Base-by-base conservation (phyloP, 1,284 basidiomycete species). In the Irpex rosettiformis region DNA sequence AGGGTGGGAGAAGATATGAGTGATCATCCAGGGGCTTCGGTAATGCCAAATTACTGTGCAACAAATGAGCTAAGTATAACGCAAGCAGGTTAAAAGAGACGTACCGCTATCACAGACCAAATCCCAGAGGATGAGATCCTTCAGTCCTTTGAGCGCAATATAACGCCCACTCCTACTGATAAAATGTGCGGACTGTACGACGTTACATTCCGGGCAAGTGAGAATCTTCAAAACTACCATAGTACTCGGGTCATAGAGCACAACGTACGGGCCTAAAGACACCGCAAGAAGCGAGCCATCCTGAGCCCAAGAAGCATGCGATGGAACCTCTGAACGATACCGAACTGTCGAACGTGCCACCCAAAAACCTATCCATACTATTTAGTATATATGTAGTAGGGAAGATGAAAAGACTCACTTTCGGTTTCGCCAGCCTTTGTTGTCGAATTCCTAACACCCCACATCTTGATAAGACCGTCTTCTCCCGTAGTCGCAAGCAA, bases 231-330 rank as follows among this genome's bases (percentile, higher is more conserved):
- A 76, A 24, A 93, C 75, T n/a, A 79, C 72, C 64, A 88, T 91
- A 47, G 84, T 86, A 27, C 77, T 69, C 0, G 91, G 82, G 65
- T 94, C 88, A 75, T 93, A 97, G 2, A 99, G 72, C 4, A 87
- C 86, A 52, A 96, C 80, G 58, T 86, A 83, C 21, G 80, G 70
- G 0, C 84, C 86, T 55, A 92, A 82, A 6, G 88, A 80, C 5
- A 96, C 80, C 3, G 89, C 91, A 25, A 98, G 76, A 40, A 99
- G 78, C 10, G 95, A 95, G 6, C 86, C 91, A 70, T 98, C 96
- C 1, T 82, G 82, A 4, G 95, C 93, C 84, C 94, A 98, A 0
- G 86, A 80, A 0, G 84, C 77, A 56, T 86, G 79, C 56, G 75
- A 75, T 53, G 94, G 91, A 27, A 77, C 76, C 64, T 88, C 79